Conservation (phyloP, 2,329 filamentous ascomycete genomes). For the Chrysosporium keratinophilum region DNA sequence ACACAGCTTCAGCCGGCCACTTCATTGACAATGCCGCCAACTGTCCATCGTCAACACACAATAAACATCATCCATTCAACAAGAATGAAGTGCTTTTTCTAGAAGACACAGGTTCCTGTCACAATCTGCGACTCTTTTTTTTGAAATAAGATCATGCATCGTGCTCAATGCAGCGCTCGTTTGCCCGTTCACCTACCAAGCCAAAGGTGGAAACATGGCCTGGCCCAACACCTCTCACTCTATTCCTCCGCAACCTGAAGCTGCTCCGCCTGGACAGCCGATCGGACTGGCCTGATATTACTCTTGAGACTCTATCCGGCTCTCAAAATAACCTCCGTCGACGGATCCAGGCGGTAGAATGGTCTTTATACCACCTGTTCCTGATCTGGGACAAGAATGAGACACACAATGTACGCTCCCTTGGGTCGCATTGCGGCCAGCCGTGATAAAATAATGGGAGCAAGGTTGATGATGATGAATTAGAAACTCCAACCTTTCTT, state of each 20-base stretch:
- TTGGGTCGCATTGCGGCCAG: neutral
- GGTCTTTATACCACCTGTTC: conserved; percentile 83
- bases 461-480: conserved; percentile 8
- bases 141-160: conserved; percentile 6
- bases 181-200: conserved; percentile 22
- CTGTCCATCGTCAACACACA: conserved; percentile 2
- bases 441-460: neutral
- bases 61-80: neutral
- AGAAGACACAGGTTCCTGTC: neutral
- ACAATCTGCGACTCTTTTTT: neutral
- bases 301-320: conserved; percentile 58
- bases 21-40: neutral
- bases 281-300: conserved; percentile 71
- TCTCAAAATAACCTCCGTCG: conserved; percentile 66
- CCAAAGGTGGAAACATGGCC: conserved; percentile 28
- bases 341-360: conserved; percentile 73
- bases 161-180: conserved; percentile 24
- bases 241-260: conserved; percentile 75
- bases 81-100: neutral
- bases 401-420: conserved; percentile 53
- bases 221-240: conserved; percentile 44
- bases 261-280: conserved; percentile 68
- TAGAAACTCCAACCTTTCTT: conserved; percentile 86
- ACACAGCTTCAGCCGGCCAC: neutral
- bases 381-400: conserved; percentile 69